A percentile compares a stretch with the other conserved stretches of the same genome.
Conservation (phyloP, 495 filamentous ascomycete species). For the Tuber calosporum region DNA sequence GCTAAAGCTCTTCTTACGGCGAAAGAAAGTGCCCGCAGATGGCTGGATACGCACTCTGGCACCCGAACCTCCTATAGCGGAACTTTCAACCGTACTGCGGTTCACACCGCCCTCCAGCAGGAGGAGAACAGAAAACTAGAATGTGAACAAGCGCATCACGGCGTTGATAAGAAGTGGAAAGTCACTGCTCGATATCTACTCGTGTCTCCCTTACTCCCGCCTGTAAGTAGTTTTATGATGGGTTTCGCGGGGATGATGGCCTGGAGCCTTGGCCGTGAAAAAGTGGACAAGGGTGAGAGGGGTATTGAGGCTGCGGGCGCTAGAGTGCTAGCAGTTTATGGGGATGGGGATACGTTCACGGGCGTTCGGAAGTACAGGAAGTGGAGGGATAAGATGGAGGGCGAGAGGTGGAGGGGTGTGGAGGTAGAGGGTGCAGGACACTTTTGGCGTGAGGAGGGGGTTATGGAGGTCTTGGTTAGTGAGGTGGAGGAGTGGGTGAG, state of each 20-base stretch:
- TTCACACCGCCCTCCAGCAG: conserved; percentile 4
- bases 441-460: conserved; percentile 70
- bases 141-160: not conserved
- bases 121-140: conserved; percentile 1
- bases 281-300: conserved; percentile 49
- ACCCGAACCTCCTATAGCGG: conserved; percentile 32
- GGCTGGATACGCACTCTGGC: conserved; percentile 28
- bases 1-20: conserved; percentile 22
- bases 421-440: conserved; percentile 68
- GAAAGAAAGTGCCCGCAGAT: conserved; percentile 22
- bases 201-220: conserved; percentile 61
- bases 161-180: conserved; percentile 12
- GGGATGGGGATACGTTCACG: conserved; percentile 71
- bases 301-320: conserved; percentile 43
- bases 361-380: conserved; percentile 57
- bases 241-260: conserved; percentile 26
- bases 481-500: conserved; percentile 23
- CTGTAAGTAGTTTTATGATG: conserved; percentile 30
- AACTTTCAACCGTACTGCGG: conserved; percentile 14
- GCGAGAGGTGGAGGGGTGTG: conserved; percentile 47
- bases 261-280: conserved; percentile 18
- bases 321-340: conserved; percentile 65
- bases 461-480: conserved; percentile 50
- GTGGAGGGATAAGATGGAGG: conserved; percentile 60
- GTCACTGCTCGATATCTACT: conserved; percentile 60